phyloP scores from a whole-genome alignment of 306 rosid species.

The Cercis canadensis region DNA sequence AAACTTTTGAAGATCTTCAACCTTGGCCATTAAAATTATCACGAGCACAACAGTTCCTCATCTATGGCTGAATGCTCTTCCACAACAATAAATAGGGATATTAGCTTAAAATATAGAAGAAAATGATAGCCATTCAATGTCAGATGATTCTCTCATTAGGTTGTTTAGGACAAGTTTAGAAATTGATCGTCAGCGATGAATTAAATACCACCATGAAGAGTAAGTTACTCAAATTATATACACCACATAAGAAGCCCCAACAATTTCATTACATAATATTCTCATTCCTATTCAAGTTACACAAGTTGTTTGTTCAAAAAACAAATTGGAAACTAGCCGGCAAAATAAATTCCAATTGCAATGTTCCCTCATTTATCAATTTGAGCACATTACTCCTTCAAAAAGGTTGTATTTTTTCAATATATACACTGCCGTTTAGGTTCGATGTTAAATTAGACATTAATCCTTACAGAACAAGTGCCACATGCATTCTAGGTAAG shows the following conservation, averaged over 20 bases:
- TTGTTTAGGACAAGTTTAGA: not conserved
- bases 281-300: conserved; percentile 12
- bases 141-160: not conserved
- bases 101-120: not conserved
- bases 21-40: not conserved
- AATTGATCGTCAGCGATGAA: not conserved
- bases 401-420: not conserved
- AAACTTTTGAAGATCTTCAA: not conserved
- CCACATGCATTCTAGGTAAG: not conserved
- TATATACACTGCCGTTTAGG: not conserved
- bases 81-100: not conserved
- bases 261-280: conserved; percentile 12
- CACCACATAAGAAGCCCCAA: not conserved
- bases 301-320: not conserved
- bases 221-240: not conserved
- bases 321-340: not conserved
- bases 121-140: not conserved
- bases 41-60: not conserved
- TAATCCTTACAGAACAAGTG: not conserved
- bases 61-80: not conserved
- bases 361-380: too few species aligned
- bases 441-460: too few species aligned
- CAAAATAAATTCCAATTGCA: not conserved
- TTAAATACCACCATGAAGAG: conserved; percentile 12
- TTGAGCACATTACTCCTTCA: not conserved